Percentiles rank a stretch among this genome's conserved stretches.
Evolutionary conservation across 495 filamentous ascomycete species (phyloP).

Genomic region (Neurospora sp.): DNA sequence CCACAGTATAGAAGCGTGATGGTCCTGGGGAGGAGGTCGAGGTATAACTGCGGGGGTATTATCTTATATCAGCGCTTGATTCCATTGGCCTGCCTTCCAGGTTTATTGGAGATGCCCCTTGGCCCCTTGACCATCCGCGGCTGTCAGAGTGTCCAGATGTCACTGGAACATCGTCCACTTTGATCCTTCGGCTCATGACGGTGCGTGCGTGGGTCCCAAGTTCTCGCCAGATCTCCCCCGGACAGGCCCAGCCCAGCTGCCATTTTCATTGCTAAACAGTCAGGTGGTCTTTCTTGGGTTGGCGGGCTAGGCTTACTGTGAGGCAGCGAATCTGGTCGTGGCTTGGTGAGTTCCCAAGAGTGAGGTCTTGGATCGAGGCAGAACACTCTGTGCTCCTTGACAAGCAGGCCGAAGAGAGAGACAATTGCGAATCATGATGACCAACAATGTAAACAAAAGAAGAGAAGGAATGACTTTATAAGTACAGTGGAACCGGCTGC

Average conservation of each 20-base stretch:
- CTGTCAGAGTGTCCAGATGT: neutral
- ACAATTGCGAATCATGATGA: conserved; percentile 18
- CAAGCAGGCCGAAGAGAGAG: conserved; percentile 10
- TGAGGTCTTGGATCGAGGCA: conserved; percentile 3
- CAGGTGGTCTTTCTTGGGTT: neutral
- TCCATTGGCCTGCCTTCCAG: neutral
- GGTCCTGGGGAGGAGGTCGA: conserved; percentile 2
- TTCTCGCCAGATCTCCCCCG: neutral
- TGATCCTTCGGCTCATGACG: neutral
- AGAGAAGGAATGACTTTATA: conserved; percentile 1
- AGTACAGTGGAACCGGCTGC: neutral
- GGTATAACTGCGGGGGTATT: conserved; percentile 16
- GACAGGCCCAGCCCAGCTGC: neutral
- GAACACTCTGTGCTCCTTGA: conserved; percentile 15
- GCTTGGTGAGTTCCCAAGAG: neutral
- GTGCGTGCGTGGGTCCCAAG: neutral
- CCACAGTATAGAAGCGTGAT: conserved; percentile 10
- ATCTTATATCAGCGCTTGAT: neutral
- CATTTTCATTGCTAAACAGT: neutral
- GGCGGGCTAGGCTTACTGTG: neutral
- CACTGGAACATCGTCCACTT: neutral
- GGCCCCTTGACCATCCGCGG: neutral
- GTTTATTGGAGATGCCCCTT: neutral
- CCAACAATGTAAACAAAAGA: neutral
- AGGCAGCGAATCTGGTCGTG: neutral